Conservation (phyloP, 495 filamentous ascomycete genomes). For the Penicillium pancosmium region DNA sequence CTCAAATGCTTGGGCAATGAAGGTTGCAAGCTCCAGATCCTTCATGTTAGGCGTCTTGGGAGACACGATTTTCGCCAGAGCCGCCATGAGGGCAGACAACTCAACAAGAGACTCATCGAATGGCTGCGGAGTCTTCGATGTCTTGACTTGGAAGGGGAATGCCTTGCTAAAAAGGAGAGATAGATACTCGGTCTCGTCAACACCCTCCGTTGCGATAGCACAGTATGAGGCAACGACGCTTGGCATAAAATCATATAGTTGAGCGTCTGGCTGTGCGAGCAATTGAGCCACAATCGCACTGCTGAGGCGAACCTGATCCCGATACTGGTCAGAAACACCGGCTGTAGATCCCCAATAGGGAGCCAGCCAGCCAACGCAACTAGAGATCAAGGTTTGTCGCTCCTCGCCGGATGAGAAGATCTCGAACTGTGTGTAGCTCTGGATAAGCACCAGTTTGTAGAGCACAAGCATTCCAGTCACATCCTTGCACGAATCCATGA, state of each 20-base stretch:
- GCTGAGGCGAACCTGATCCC: conserved; percentile 88
- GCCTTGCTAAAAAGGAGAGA: conserved; percentile 87
- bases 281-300: conserved; percentile 88
- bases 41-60: conserved; percentile 59
- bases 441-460: conserved; percentile 89
- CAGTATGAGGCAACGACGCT: conserved; percentile 91
- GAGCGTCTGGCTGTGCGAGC: conserved; percentile 73
- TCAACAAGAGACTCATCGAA: conserved; percentile 94
- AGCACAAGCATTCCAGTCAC: conserved; percentile 94
- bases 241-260: conserved; percentile 83
- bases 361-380: conserved; percentile 86
- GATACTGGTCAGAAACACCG: conserved; percentile 80
- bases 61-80: conserved; percentile 68
- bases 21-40: conserved; percentile 71
- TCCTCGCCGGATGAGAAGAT: conserved; percentile 79
- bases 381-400: conserved; percentile 69
- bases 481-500: conserved; percentile 85
- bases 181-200: conserved; percentile 67
- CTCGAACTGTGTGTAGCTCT: conserved; percentile 80
- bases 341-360: conserved; percentile 87
- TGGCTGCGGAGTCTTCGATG: conserved; percentile 58
- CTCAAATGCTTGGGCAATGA: conserved; percentile 70
- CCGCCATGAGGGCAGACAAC: conserved; percentile 82
- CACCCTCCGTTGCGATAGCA: conserved; percentile 65
- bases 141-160: conserved; percentile 84